phyloP scores from a whole-genome alignment of 257 asterid genomes.

The Capsicum chinense region DNA sequence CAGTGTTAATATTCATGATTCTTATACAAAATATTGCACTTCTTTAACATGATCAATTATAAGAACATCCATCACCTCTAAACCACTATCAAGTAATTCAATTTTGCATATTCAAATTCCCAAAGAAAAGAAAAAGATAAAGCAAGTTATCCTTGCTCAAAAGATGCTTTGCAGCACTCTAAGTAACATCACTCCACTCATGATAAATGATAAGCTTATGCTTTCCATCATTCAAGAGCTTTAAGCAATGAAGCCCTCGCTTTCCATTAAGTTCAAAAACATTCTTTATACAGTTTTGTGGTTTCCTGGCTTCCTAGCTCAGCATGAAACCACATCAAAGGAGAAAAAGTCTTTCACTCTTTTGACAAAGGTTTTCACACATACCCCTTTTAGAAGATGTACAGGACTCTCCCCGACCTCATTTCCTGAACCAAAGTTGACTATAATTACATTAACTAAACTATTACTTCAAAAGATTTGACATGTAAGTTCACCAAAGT shows the following conservation, averaged over 20 bases:
- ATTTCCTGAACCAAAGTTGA: background rate
- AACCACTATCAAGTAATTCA: background rate
- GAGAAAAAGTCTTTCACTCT: conserved; percentile 6
- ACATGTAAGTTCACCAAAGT: background rate
- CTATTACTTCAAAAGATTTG: background rate
- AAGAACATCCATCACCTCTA: background rate
- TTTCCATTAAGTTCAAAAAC: background rate
- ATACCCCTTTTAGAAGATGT: background rate
- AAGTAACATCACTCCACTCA: background rate
- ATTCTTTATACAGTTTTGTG: background rate
- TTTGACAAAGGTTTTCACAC: background rate
- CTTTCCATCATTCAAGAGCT: background rate
- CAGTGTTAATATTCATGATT: background rate
- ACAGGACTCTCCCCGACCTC: background rate
- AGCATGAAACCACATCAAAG: conserved; percentile 18
- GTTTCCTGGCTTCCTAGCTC: too few relatives aligned
- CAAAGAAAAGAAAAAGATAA: background rate
- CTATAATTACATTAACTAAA: background rate
- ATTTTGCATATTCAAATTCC: background rate
- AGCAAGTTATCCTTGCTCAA: background rate
- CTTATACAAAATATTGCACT: background rate
- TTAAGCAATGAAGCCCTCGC: background rate
- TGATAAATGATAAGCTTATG: background rate
- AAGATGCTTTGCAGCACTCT: background rate
- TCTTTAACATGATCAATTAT: background rate